phyloP scores from a whole-genome alignment of 495 filamentous ascomycete species.

The Penicillium angulare region DNA sequence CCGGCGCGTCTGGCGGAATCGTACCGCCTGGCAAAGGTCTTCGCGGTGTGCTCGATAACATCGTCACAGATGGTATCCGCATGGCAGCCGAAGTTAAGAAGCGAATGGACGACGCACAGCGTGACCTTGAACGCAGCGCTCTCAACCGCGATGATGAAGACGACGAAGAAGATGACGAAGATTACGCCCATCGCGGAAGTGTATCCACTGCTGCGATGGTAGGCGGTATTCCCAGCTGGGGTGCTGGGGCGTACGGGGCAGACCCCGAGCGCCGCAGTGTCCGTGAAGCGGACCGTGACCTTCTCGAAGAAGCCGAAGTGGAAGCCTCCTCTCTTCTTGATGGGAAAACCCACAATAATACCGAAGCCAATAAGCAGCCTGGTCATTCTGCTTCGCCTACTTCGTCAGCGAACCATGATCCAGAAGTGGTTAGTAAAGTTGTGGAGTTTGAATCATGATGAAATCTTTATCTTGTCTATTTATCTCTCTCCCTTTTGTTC shows the following conservation, averaged over 20 bases:
- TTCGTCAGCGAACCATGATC: conserved; percentile 12
- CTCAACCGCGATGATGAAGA: conserved; percentile 73
- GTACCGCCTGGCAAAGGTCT: conserved; percentile 71
- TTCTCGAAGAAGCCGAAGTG: conserved; percentile 61
- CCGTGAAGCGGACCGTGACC: conserved; percentile 69
- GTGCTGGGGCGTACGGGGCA: conserved; percentile 47
- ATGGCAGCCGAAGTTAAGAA: conserved; percentile 88
- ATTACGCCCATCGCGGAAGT: conserved; percentile 23
- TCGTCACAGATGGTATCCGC: conserved; percentile 93
- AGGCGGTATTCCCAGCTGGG: conserved; percentile 46
- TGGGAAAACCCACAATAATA: conserved; percentile 11
- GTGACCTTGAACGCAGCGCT: conserved; percentile 77
- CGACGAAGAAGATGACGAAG: conserved; percentile 66
- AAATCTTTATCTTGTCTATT: conserved; percentile 12
- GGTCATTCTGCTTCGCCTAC: neutral
- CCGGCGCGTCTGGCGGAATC: conserved; percentile 50
- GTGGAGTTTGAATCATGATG: conserved; percentile 42
- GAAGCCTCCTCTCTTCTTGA: conserved; percentile 32
- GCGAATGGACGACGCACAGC: conserved; percentile 89
- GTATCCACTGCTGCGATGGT: conserved; percentile 29
- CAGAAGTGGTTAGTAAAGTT: conserved; percentile 36
- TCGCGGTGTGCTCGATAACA: conserved; percentile 90
- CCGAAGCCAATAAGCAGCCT: conserved; percentile 9
- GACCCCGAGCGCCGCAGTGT: conserved; percentile 62
- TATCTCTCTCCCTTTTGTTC: neutral